Conservation (phyloP, 371 early-diverging fungal species). For the Umbelopsis sp. region DNA sequence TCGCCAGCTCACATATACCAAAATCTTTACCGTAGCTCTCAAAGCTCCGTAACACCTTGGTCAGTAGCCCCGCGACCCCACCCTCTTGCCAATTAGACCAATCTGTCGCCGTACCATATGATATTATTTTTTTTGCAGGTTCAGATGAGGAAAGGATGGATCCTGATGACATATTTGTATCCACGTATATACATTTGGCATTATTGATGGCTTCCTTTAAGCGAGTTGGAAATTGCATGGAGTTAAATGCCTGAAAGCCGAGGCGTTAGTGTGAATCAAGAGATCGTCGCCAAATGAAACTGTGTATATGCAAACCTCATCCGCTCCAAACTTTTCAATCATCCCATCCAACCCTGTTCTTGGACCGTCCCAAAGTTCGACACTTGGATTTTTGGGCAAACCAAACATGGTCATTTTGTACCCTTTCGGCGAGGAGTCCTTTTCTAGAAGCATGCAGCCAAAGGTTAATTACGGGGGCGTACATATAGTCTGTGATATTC, state of each 20-base stretch:
- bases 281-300: too few species aligned
- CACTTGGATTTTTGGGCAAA: constrained; percentile 68
- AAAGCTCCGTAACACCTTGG: constrained; percentile 1
- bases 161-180: constrained; percentile 8
- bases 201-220: constrained; percentile 5
- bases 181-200: constrained; percentile 16
- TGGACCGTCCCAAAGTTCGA: constrained; percentile 94
- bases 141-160: neutral
- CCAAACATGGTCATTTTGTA: constrained; percentile 90
- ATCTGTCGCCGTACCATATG: constrained; percentile 15
- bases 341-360: constrained; percentile 85
- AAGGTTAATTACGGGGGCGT: neutral
- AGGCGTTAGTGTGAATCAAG: too few species aligned
- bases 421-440: constrained; percentile 54
- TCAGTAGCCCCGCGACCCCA: constrained; percentile 14
- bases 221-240: neutral
- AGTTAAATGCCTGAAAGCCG: neutral
- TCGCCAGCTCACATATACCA: constrained; percentile 3
- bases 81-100: constrained; percentile 18
- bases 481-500: neutral
- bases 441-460: constrained; percentile 45
- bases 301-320: constrained; percentile 60
- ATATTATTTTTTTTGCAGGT: constrained; percentile 6
- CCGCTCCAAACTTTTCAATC: constrained; percentile 80
- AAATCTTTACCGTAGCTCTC: constrained; percentile 13